Evolutionary conservation across 495 filamentous ascomycete genomes (phyloP), one percentile per base, ranked within the genome.

Genomic region (Aspergillus saccharolyticus): DNA sequence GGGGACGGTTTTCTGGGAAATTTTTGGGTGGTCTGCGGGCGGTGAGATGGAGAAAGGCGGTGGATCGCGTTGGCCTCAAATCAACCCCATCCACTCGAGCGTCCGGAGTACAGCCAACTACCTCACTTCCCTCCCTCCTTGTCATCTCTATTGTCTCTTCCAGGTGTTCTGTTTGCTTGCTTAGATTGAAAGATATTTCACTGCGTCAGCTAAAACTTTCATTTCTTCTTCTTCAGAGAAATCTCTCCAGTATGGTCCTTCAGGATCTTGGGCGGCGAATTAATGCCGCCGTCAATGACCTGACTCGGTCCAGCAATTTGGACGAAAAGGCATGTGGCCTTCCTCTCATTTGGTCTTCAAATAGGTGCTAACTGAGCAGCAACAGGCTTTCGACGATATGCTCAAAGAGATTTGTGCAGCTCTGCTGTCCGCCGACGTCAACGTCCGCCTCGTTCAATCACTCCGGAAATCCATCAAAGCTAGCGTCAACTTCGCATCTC

Each of bases 191-290:
- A 30, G 25, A 39, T 15, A 39, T 39, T 28, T 28, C n/a, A n/a
- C n/a, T n/a, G n/a, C n/a, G n/a, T n/a, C n/a, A n/a, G 12, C 33
- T 15, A 39, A 39, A 39, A 39, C 12, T 9, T 39, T 15, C 10
- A 2, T 2, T 9, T 7, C 47, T 28, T 28, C 15, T 15, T 14
- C 4, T 17, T 7, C 33, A 54, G 15, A 25, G n/a, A 49, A 28
- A 24, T 8, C 53, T 48, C 15, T 54, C 48, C 72, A 78, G 52
- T 66, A 98, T 99, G 94, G 94, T 99, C 80, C 85, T 99, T 61
- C 91, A 96, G 85, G 94, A 97, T 83, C 81, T 99, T 21, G 94
- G 94, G 61, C 90, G 93, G 82, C 95, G 95, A 72, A 97, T 99
- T 72, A 97, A 96, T 73, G 84, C 89, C 77, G 94, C 94, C 63